Evolutionary conservation across 139 green algal species (phyloP), one percentile per base, ranked within the genome.

Genomic region (Picochlorum sp.): DNA sequence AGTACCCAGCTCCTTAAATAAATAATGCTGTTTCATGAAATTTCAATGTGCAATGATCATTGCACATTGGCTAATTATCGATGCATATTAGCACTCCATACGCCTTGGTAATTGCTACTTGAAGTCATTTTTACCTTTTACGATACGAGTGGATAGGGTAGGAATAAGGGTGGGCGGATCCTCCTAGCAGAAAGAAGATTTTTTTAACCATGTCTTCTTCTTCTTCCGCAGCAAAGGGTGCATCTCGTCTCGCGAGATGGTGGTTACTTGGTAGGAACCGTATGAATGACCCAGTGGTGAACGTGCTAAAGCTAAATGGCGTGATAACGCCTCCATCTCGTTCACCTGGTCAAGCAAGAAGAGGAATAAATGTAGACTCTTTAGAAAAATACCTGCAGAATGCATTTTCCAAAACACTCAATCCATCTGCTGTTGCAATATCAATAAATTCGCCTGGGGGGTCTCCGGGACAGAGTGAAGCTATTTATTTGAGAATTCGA

Each of bases 381-480:
- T 72, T 73, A 4, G 72, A 79, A 24, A 66, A 59, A 20, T 82
- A 73, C 67, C 62, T 82, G 13, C 49, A 21, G n/a, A 31, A 45
- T 3, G 71, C 75, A 8, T 82, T 82, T 38, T 57, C 24, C n/a
- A 60, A 70, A 24, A 18, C 4, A 3, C 37, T 78, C 10, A 45
- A 58, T 23, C 75, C 67, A 4, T 47, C 57, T 4, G 75, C 75
- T 8, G 57, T 60, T 11, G 72, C 75, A 7, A 57, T 82, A 9
- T 18, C 24, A 41, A 73, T 82, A 67, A 82, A 79, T 57, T 76
- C 65, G 18, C 75, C 74, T 45, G 75, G 75, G 15, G 75, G 75
- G 5, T 67, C 65, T 1, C 26, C 75, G 6, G 62, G 38, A 21
- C 72, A 80, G 55, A 31, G 66, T 13, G 75, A 82, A 4, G 57